phyloP scores from a whole-genome alignment of 805 yeast genomes.

The Wickerhamomyces rabaulensis region DNA sequence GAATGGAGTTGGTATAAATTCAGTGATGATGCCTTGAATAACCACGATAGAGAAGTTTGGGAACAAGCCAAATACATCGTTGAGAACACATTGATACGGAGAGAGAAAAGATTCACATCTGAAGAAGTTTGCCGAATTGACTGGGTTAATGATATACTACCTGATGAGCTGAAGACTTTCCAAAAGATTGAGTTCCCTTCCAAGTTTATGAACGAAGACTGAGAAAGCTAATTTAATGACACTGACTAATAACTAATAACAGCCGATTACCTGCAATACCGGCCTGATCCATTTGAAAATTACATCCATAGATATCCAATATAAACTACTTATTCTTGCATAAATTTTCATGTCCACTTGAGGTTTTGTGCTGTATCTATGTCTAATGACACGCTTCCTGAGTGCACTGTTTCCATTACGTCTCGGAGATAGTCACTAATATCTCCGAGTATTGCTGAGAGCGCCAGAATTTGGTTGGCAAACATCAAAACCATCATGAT shows the following conservation, averaged over 20 bases:
- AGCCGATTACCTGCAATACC: no score
- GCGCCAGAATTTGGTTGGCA: no score
- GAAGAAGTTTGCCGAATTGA: constrained; percentile 26
- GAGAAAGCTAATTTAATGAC: background rate
- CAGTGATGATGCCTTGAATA: constrained; percentile 28
- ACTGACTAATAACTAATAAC: background rate
- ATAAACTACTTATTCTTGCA: no score
- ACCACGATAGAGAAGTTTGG: constrained; percentile 30
- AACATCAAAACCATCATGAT: no score
- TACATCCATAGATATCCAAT: no score
- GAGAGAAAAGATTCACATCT: constrained; percentile 39
- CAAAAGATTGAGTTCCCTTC: background rate
- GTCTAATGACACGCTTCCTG: no score
- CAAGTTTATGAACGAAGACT: background rate
- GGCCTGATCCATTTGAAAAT: no score
- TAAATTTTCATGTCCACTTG: no score
- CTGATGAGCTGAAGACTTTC: constrained; percentile 3
- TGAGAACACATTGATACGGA: constrained; percentile 41
- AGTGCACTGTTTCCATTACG: no score
- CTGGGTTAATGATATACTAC: constrained; percentile 29
- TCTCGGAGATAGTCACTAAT: no score
- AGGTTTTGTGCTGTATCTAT: no score
- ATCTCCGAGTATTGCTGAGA: no score
- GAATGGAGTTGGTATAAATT: constrained; percentile 82
- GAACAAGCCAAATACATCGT: constrained; percentile 44